Conservation (phyloP, 345 rosid genomes). For the Hibiscus mutabilis region DNA sequence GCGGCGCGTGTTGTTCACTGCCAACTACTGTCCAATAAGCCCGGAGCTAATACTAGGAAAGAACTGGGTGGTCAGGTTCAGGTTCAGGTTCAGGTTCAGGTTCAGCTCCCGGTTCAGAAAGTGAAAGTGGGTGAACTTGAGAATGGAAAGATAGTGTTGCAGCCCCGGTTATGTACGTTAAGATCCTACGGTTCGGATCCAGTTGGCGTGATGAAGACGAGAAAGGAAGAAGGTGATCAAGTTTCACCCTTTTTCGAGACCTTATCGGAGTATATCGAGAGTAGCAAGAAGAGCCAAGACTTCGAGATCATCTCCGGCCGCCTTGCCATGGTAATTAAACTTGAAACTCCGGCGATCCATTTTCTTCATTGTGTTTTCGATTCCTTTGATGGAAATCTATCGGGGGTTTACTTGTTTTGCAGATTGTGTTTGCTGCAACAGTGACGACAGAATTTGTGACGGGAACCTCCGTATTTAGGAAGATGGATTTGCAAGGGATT, state of each 20-base stretch:
- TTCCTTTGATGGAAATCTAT: not conserved
- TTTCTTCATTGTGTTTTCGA: not conserved
- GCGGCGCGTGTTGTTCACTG: slow-evolving; percentile 4
- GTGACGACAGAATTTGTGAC: slow-evolving; percentile 60
- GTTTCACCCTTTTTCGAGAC: slow-evolving; percentile 64
- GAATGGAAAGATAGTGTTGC: slow-evolving; percentile 60
- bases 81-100: no score
- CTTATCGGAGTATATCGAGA: slow-evolving; percentile 79
- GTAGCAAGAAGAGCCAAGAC: slow-evolving; percentile 78
- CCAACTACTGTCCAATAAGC: slow-evolving; percentile 3
- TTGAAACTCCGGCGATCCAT: not conserved
- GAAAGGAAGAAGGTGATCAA: slow-evolving; percentile 32
- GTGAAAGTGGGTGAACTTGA: slow-evolving; percentile 31
- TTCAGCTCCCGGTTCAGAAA: slow-evolving; percentile 27
- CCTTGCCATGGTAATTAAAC: slow-evolving; percentile 61
- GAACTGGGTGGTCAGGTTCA: slow-evolving; percentile 2
- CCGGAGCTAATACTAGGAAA: not conserved
- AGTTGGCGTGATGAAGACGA: slow-evolving; percentile 33
- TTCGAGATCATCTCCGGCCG: slow-evolving; percentile 94
- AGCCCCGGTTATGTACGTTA: slow-evolving; percentile 78
- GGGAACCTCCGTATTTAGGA: slow-evolving; percentile 70
- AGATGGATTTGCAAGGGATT: slow-evolving; percentile 69
- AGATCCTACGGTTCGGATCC: slow-evolving; percentile 77
- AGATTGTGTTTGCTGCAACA: slow-evolving; percentile 82
- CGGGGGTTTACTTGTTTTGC: not conserved